Conservation (phyloP, 2,329 filamentous ascomycete species). For the Fusarium sp. region DNA sequence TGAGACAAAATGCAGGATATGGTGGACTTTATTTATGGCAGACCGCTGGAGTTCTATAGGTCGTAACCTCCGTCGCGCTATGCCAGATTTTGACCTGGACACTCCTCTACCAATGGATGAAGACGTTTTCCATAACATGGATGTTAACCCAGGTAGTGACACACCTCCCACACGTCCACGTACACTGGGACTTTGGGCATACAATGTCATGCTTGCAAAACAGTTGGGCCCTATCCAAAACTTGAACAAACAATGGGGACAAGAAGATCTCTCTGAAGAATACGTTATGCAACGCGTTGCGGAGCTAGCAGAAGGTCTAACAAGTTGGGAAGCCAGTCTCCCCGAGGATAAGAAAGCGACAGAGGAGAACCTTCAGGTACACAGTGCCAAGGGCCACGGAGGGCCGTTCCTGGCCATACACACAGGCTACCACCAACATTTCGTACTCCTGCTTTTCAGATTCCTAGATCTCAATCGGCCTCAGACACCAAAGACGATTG, state of each 20-base stretch:
- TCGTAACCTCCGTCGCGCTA: slow-evolving; percentile 11
- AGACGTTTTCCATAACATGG: slow-evolving; percentile 7
- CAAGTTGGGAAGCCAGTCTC: slow-evolving; percentile 1
- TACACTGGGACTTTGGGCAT: slow-evolving; percentile 12
- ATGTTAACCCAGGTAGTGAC: not conserved
- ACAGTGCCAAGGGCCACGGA: slow-evolving; percentile 6
- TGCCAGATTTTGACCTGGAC: slow-evolving; percentile 13
- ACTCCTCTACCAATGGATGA: slow-evolving; percentile 17
- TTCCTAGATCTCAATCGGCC: slow-evolving; percentile 6
- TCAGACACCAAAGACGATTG: slow-evolving; percentile 6
- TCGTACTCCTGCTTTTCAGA: slow-evolving; percentile 2
- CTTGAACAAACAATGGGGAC: slow-evolving; percentile 10
- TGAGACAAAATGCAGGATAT: slow-evolving; percentile 18
- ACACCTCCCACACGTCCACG: not conserved
- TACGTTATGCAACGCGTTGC: slow-evolving; percentile 12
- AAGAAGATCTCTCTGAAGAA: slow-evolving; percentile 4
- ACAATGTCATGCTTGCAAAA: slow-evolving; percentile 15
- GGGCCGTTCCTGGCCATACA: slow-evolving; percentile 15
- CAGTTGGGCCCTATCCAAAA: slow-evolving; percentile 6
- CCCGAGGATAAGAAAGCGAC: slow-evolving; percentile 9
- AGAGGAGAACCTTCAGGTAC: slow-evolving; percentile 6
- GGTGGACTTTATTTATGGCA: slow-evolving; percentile 16
- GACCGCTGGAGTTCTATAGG: slow-evolving; percentile 17
- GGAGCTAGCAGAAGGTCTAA: slow-evolving; percentile 1
- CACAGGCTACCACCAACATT: slow-evolving; percentile 15